Percentiles rank a stretch among this genome's conserved stretches.
phyloP scores from a whole-genome alignment of 208 protist genomes.

The Trypanosoma caninum region DNA sequence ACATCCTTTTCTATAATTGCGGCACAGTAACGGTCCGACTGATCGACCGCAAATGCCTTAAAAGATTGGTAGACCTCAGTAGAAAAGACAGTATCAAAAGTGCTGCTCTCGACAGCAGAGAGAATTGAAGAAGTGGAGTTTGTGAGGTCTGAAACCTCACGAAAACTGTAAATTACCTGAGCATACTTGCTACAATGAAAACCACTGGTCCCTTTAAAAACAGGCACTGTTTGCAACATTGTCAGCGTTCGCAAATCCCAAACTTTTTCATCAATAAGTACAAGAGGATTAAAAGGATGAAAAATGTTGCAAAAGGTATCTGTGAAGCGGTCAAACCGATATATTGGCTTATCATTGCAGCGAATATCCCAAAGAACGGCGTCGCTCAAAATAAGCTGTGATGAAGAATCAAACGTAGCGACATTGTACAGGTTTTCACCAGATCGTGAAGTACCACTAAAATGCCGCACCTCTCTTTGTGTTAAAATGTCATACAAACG shows the following conservation, averaged over 20 bases:
- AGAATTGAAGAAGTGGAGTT: conserved; percentile 51
- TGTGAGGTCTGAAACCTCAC: conserved; percentile 34
- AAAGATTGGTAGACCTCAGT: conserved; percentile 71
- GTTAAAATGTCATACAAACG: conserved; percentile 66
- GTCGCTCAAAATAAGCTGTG: conserved; percentile 78
- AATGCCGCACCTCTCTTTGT: conserved; percentile 45
- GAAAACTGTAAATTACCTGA: conserved; percentile 77
- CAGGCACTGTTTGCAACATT: conserved; percentile 70
- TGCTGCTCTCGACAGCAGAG: conserved; percentile 75
- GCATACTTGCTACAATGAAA: conserved; percentile 56
- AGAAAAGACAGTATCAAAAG: conserved; percentile 75
- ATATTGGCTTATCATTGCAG: conserved; percentile 59
- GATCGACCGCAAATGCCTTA: conserved; percentile 73
- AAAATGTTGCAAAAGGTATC: conserved; percentile 76
- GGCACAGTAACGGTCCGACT: conserved; percentile 82
- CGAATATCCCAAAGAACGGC: conserved; percentile 85
- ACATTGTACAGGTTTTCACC: conserved; percentile 74
- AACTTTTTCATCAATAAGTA: conserved; percentile 83
- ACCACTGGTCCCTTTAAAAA: conserved; percentile 69
- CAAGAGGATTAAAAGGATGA: conserved; percentile 66
- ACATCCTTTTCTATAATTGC: conserved; percentile 68
- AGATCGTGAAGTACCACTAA: conserved; percentile 64
- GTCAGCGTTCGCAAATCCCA: conserved; percentile 80
- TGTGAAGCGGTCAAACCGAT: conserved; percentile 85
- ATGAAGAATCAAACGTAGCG: conserved; percentile 71